Conservation (phyloP, 2,329 filamentous ascomycete species). For the Exophiala calicioides region DNA sequence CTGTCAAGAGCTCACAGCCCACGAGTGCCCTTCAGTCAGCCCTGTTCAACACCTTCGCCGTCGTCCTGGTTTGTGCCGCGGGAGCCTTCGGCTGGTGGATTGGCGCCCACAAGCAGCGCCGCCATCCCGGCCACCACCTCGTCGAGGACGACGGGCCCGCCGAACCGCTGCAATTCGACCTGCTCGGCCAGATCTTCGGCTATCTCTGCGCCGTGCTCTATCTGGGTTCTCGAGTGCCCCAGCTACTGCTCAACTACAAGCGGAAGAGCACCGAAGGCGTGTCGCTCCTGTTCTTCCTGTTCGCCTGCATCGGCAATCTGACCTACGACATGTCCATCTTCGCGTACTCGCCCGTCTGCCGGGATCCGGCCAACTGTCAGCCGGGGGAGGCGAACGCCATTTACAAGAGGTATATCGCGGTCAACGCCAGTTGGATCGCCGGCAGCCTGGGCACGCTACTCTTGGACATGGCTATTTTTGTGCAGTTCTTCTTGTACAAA, state of each 20-base stretch:
- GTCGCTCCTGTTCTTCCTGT: slow-evolving; percentile 91
- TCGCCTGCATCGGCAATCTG: slow-evolving; percentile 91
- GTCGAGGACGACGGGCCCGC: slow-evolving; percentile 40
- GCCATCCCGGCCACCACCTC: slow-evolving; percentile 33
- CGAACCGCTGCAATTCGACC: slow-evolving; percentile 65
- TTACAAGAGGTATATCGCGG: slow-evolving; percentile 80
- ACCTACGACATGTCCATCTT: slow-evolving; percentile 92
- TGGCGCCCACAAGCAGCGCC: slow-evolving; percentile 45
- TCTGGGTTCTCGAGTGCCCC: slow-evolving; percentile 83
- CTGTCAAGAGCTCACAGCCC: slow-evolving; percentile 35
- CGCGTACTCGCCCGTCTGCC: slow-evolving; percentile 77
- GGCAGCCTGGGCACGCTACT: slow-evolving; percentile 86
- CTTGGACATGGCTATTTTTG: slow-evolving; percentile 82
- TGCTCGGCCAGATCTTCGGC: slow-evolving; percentile 85
- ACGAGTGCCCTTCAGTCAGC: slow-evolving; percentile 50
- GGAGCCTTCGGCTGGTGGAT: slow-evolving; percentile 87
- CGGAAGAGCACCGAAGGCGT: slow-evolving; percentile 93
- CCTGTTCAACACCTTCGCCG: slow-evolving; percentile 72
- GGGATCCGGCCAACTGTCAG: slow-evolving; percentile 53
- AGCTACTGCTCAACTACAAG: slow-evolving; percentile 87
- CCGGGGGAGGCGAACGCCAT: slow-evolving; percentile 65
- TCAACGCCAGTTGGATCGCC: slow-evolving; percentile 87
- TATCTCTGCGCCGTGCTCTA: slow-evolving; percentile 90
- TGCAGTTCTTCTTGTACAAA: slow-evolving; percentile 86
- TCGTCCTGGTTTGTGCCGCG: slow-evolving; percentile 79